A percentile compares a stretch with the other conserved stretches of the same genome.
These are phyloP conservation scores for Trichosporon asahii DNA, from an alignment of 1,284 basidiomycete genomes.

Conservation along the genomic window DNA sequence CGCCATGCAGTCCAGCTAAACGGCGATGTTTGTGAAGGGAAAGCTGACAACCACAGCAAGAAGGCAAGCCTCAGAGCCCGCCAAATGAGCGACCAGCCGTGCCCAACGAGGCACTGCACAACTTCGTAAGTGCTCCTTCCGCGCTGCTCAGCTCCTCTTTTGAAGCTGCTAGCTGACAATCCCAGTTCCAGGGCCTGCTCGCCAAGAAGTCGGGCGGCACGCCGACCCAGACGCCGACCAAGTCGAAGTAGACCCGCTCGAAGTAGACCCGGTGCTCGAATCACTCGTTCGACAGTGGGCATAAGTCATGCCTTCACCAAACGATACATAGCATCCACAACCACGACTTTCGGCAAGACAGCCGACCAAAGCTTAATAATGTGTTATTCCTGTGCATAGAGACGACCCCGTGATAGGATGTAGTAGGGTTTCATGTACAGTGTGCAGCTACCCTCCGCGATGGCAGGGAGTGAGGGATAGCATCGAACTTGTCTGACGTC, in stretches of 20 bases:
- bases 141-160: too few relatives aligned
- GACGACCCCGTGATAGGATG: background rate
- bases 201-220: constrained; percentile 27
- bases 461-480: too few relatives aligned
- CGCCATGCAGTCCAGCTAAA: too few relatives aligned
- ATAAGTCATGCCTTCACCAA: background rate
- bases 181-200: constrained; percentile 47
- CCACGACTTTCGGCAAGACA: background rate
- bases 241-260: constrained; percentile 14
- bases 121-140: constrained; percentile 41
- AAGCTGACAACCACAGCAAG: constrained; percentile 25
- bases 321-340: background rate
- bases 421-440: background rate
- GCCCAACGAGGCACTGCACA: constrained; percentile 50
- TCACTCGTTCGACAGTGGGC: too few relatives aligned
- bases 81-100: constrained; percentile 25
- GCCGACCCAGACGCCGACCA: constrained; percentile 25
- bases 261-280: too few relatives aligned
- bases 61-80: constrained; percentile 29
- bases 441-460: too few relatives aligned
- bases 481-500: too few relatives aligned
- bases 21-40: too few relatives aligned
- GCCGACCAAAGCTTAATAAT: background rate
- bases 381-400: background rate
- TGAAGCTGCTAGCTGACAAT: too few relatives aligned